Evolutionary conservation across 2,329 filamentous ascomycete species (phyloP).

Genomic region (Colletotrichum magnum): DNA sequence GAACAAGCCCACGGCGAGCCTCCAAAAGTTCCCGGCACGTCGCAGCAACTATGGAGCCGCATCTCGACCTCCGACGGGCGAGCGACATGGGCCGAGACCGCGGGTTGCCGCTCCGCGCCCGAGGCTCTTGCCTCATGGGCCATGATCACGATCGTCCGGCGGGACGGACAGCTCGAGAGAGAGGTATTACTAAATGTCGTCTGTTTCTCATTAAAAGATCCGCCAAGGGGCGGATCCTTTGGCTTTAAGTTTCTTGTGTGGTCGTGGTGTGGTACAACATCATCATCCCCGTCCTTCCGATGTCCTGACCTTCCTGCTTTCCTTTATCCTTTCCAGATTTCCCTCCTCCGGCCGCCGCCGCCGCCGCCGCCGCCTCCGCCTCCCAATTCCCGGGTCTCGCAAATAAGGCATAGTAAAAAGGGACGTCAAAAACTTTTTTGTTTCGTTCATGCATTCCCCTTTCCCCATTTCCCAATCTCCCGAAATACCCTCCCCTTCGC

Average conservation of each 20-base stretch:
- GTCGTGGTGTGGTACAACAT: slow-evolving; percentile 40
- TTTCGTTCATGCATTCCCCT: slow-evolving; percentile 38
- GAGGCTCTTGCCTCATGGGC: no score
- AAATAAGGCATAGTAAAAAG: slow-evolving; percentile 35
- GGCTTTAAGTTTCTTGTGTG: slow-evolving; percentile 30
- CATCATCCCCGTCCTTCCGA: slow-evolving; percentile 24
- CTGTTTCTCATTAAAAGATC: slow-evolving; percentile 39
- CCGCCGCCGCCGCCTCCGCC: no score
- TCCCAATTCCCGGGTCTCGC: background rate
- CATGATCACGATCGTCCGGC: background rate
- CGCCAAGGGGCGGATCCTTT: slow-evolving; percentile 29
- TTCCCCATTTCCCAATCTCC: slow-evolving; percentile 31
- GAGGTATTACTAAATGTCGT: slow-evolving; percentile 33
- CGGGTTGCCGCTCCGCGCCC: background rate
- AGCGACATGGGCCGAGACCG: background rate
- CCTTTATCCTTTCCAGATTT: slow-evolving; percentile 22
- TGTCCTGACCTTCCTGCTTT: slow-evolving; percentile 12
- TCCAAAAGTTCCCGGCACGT: background rate
- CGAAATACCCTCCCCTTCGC: slow-evolving; percentile 23
- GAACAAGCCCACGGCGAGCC: background rate
- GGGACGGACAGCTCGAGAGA: background rate
- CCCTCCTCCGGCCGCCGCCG: background rate
- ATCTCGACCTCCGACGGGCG: background rate
- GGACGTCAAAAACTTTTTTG: slow-evolving; percentile 39
- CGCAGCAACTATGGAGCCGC: slow-evolving; percentile 1